Percentiles rank a stretch among this genome's conserved stretches.
phyloP scores from a whole-genome alignment of 192 early-diverging fungal species.

The Rhizophagus clarus region DNA sequence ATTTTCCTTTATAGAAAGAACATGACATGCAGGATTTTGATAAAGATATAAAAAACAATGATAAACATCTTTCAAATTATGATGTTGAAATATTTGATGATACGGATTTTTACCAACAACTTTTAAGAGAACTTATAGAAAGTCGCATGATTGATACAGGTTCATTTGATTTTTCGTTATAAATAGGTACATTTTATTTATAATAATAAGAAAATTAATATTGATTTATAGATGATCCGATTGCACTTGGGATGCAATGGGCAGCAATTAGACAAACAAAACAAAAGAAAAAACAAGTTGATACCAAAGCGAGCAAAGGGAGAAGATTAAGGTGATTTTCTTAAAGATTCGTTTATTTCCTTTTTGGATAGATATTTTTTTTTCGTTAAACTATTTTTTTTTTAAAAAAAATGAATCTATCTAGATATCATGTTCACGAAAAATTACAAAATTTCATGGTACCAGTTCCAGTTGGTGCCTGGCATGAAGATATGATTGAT shows the following conservation, averaged over 20 bases:
- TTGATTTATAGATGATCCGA: slow-evolving; percentile 70
- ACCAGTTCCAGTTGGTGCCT: slow-evolving; percentile 81
- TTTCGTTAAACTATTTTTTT: neutral
- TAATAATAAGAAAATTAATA: slow-evolving; percentile 19
- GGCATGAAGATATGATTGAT: slow-evolving; percentile 93
- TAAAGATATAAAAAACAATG: slow-evolving; percentile 49
- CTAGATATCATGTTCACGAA: slow-evolving; percentile 90
- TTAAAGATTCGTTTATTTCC: no score
- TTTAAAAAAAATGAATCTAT: neutral
- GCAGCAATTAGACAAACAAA: slow-evolving; percentile 77
- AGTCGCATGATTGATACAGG: slow-evolving; percentile 82
- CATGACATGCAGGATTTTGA: slow-evolving; percentile 33
- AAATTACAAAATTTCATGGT: slow-evolving; percentile 98
- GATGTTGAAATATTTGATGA: slow-evolving; percentile 95
- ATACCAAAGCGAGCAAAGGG: slow-evolving; percentile 90
- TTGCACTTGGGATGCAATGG: slow-evolving; percentile 81
- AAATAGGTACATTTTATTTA: neutral
- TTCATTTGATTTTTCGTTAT: neutral
- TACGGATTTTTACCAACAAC: slow-evolving; percentile 92
- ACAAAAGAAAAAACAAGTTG: slow-evolving; percentile 75
- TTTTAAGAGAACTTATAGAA: slow-evolving; percentile 94
- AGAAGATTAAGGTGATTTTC: slow-evolving; percentile 70
- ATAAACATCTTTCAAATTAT: slow-evolving; percentile 67
- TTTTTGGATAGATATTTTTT: neutral
- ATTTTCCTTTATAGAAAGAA: slow-evolving; percentile 35